phyloP scores from a whole-genome alignment of 148 eudicot species.

The Vaccinium vitisidaea region DNA sequence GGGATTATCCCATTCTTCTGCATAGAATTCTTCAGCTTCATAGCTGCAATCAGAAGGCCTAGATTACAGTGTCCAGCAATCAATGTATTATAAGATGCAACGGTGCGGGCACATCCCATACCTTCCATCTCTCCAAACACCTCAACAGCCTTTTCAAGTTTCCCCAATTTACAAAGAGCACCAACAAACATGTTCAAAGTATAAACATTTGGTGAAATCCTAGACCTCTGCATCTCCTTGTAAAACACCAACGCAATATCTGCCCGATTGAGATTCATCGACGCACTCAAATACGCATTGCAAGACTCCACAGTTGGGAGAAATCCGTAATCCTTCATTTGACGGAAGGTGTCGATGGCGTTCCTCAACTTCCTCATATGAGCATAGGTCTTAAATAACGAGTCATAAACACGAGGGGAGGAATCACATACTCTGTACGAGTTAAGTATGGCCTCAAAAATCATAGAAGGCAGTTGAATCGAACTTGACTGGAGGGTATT shows the following conservation, averaged over 20 bases:
- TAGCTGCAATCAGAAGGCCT: conserved; percentile 47
- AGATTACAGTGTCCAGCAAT: conserved; percentile 57
- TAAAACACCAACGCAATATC: conserved; percentile 57
- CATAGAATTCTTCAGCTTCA: conserved; percentile 61
- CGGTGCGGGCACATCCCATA: neutral
- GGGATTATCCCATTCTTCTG: conserved; percentile 43
- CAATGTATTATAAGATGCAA: conserved; percentile 20
- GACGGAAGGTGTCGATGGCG: conserved; percentile 45
- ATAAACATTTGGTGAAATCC: neutral
- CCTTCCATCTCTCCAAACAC: conserved; percentile 4
- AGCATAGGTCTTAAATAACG: neutral
- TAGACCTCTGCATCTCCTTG: conserved; percentile 31
- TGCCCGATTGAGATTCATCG: conserved; percentile 44
- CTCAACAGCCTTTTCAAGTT: neutral
- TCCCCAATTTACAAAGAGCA: conserved; percentile 6
- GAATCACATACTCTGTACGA: conserved; percentile 1
- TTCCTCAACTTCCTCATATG: conserved; percentile 41
- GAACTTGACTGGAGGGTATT: conserved; percentile 36
- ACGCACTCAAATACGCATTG: conserved; percentile 41
- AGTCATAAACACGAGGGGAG: neutral
- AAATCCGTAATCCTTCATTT: conserved; percentile 75
- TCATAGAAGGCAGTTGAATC: neutral
- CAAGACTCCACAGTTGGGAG: conserved; percentile 42
- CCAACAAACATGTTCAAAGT: neutral
- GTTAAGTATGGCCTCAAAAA: neutral